Evolutionary conservation across 1,284 basidiomycete genomes (phyloP).

Genomic region (Malassezia restricta): DNA sequence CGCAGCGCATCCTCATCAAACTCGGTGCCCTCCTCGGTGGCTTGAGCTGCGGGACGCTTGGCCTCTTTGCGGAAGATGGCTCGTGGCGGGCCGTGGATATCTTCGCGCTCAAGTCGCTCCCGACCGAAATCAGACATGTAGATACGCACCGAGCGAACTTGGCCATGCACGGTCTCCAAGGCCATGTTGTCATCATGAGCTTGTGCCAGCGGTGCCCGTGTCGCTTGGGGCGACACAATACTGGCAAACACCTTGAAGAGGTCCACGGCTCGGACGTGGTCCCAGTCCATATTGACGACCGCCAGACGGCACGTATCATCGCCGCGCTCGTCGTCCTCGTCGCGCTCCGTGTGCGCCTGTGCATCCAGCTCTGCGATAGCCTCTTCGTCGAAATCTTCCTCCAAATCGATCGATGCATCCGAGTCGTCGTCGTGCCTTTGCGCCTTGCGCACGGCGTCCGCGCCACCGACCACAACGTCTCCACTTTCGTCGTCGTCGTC

Average conservation of each 20-base stretch:
- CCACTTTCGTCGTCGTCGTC: constrained; percentile 55
- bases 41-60: constrained; percentile 42
- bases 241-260: constrained; percentile 88
- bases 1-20: constrained; percentile 72
- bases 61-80: constrained; percentile 57
- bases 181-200: constrained; percentile 17
- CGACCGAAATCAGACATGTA: constrained; percentile 92
- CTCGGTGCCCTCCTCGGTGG: constrained; percentile 44
- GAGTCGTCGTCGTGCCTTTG: constrained; percentile 20
- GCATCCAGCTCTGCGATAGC: constrained; percentile 20
- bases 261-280: constrained; percentile 78
- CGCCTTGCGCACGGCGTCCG: constrained; percentile 10
- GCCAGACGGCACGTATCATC: constrained; percentile 56
- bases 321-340: constrained; percentile 27
- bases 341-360: constrained; percentile 48
- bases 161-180: constrained; percentile 25
- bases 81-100: constrained; percentile 73
- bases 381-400: constrained; percentile 51
- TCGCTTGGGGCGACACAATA: constrained; percentile 53
- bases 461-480: constrained; percentile 15
- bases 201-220: constrained; percentile 14
- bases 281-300: constrained; percentile 96
- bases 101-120: constrained; percentile 72
- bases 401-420: constrained; percentile 55
- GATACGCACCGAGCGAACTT: constrained; percentile 51